These are phyloP conservation scores for Colletotrichum sp. DNA, from an alignment of 2,329 filamentous ascomycete species.

Conservation along the genomic window DNA sequence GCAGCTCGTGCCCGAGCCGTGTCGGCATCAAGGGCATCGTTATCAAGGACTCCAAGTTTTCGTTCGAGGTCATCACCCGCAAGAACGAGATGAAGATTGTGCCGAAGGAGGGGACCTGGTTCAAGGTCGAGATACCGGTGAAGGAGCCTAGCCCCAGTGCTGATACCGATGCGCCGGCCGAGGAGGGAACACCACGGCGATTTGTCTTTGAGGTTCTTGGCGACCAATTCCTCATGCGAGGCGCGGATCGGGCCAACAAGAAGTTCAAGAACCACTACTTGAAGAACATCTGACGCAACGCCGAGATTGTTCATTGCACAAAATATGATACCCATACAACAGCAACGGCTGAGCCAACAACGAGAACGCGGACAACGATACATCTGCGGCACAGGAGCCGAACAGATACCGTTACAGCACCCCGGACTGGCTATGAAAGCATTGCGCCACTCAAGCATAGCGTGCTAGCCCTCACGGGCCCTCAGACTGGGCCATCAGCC, in stretches of 20 bases:
- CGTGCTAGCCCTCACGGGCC: background rate
- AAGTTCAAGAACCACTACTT: slow-evolving; percentile 91
- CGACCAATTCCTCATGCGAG: slow-evolving; percentile 82
- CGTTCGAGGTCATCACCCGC: slow-evolving; percentile 82
- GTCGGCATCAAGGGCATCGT: slow-evolving; percentile 89
- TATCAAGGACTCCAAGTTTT: slow-evolving; percentile 84
- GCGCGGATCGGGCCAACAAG: slow-evolving; percentile 84
- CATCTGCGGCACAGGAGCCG: background rate
- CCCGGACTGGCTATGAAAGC: accelerated
- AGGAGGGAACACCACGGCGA: slow-evolving; percentile 32
- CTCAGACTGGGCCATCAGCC: background rate
- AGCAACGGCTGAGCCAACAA: background rate
- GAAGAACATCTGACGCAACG: slow-evolving; percentile 65
- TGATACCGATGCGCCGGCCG: background rate
- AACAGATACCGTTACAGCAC: background rate
- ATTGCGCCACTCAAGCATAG: accelerated
- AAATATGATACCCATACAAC: background rate
- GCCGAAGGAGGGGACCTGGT: slow-evolving; percentile 90
- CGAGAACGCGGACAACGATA: background rate
- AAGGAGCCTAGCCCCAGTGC: slow-evolving; percentile 21
- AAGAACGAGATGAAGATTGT: slow-evolving; percentile 75
- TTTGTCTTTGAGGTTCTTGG: slow-evolving; percentile 87
- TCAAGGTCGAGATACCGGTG: slow-evolving; percentile 73
- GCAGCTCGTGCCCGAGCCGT: slow-evolving; percentile 79
- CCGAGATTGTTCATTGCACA: accelerated